These are phyloP conservation scores for Geosmithia putterillii DNA, from an alignment of 2,329 filamentous ascomycete genomes.

Conservation along the genomic window DNA sequence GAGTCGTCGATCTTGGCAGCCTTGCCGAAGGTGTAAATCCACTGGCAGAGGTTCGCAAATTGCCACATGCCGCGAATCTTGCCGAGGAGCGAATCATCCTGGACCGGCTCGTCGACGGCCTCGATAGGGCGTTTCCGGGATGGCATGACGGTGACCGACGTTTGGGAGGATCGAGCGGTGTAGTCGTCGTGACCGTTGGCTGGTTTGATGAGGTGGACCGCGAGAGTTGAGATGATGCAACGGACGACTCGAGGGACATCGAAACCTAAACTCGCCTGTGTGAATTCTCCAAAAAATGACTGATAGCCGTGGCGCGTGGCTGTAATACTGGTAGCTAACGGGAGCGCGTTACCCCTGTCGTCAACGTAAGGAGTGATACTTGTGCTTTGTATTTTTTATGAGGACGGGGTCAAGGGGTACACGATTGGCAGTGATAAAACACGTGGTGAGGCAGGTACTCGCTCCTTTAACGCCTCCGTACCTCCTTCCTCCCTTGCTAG, in stretches of 20 bases:
- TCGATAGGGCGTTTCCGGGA: constrained; percentile 4
- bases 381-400: too few relatives aligned
- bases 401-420: too few relatives aligned
- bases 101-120: background rate
- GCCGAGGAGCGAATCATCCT: constrained; percentile 33
- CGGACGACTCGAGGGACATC: background rate
- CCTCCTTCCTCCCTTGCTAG: too few relatives aligned
- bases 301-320: background rate
- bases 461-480: too few relatives aligned
- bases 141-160: constrained; percentile 1
- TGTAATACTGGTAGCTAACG: background rate
- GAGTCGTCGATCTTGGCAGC: constrained; percentile 82
- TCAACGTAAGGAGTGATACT: too few relatives aligned
- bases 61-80: constrained; percentile 86
- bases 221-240: background rate
- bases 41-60: constrained; percentile 88
- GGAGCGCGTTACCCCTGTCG: background rate
- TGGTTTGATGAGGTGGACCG: background rate
- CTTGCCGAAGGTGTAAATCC: constrained; percentile 82
- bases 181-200: background rate
- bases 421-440: background rate
- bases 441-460: background rate
- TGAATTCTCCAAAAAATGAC: background rate
- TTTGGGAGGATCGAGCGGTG: background rate
- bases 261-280: background rate